Conservation (phyloP, 2,329 filamentous ascomycete species). For the Metarhizium rileyi region DNA sequence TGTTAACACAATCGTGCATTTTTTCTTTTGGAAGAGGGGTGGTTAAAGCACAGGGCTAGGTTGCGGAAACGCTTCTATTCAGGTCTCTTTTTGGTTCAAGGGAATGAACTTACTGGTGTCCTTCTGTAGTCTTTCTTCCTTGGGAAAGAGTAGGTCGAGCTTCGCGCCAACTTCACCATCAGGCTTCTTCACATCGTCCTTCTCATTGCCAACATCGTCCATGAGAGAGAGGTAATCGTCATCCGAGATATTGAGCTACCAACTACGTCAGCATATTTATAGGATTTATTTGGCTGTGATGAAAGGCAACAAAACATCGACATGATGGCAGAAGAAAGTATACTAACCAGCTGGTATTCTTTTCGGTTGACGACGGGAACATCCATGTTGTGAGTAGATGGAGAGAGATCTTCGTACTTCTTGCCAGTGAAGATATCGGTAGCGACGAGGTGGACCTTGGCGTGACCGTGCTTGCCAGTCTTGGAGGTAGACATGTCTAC, state of each 20-base stretch:
- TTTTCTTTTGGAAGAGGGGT: not conserved
- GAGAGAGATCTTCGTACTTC: slow-evolving; percentile 98
- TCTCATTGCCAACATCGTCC: slow-evolving; percentile 73
- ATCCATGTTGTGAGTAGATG: slow-evolving; percentile 97
- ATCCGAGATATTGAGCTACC: slow-evolving; percentile 84
- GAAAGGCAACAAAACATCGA: not conserved
- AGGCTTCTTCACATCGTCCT: slow-evolving; percentile 91
- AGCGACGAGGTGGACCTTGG: slow-evolving; percentile 97
- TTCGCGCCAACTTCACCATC: slow-evolving; percentile 82
- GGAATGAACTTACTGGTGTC: slow-evolving; percentile 70
- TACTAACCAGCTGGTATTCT: slow-evolving; percentile 89
- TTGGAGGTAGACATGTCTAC: slow-evolving; percentile 99
- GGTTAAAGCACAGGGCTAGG: too few relatives aligned
- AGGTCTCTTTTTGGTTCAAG: not conserved
- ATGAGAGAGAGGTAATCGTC: slow-evolving; percentile 94
- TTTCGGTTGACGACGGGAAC: slow-evolving; percentile 85
- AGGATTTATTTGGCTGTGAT: slow-evolving; percentile 3
- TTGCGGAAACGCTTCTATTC: not conserved
- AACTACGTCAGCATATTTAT: slow-evolving; percentile 10
- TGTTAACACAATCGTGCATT: not conserved
- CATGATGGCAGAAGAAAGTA: not conserved
- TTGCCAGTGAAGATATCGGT: slow-evolving; percentile 99
- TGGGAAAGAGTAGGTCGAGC: slow-evolving; percentile 70
- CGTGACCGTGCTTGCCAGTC: slow-evolving; percentile 99
- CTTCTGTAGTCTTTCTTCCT: slow-evolving; percentile 57